phyloP scores from a whole-genome alignment of 23 red algal genomes.

The Gracilariopsis chorda region DNA sequence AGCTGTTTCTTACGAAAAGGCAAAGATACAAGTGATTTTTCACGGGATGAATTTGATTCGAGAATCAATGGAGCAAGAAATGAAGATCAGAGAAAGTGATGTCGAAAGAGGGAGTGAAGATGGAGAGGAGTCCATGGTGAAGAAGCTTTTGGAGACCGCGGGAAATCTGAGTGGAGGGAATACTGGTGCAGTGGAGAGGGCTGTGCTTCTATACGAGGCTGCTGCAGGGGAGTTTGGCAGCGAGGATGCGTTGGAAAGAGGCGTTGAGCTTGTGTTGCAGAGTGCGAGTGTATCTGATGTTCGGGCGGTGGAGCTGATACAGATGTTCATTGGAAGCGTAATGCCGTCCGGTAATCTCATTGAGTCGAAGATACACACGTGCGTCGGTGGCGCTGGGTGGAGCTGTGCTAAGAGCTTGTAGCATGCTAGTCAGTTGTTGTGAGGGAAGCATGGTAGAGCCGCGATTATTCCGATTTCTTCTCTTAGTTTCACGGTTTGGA shows the following conservation, averaged over 20 bases:
- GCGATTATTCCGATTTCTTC: not conserved
- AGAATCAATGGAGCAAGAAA: not conserved
- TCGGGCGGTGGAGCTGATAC: not conserved
- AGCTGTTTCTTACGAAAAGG: not conserved
- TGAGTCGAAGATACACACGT: not conserved
- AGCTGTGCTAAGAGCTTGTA: not conserved
- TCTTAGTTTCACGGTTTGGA: not conserved
- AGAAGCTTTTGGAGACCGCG: not conserved
- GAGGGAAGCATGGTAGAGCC: not conserved
- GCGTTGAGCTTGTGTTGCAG: not conserved
- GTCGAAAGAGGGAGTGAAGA: not conserved
- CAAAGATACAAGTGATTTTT: not conserved
- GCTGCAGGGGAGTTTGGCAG: not conserved
- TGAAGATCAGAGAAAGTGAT: not conserved
- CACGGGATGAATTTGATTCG: not conserved
- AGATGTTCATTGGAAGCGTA: not conserved
- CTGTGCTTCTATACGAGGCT: not conserved
- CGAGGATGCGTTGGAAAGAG: not conserved
- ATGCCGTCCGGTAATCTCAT: not conserved
- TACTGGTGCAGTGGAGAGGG: not conserved
- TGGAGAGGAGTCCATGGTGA: not conserved
- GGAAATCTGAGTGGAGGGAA: not conserved
- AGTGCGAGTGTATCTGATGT: not conserved
- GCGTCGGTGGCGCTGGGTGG: not conserved
- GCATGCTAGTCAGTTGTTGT: not conserved